Base-by-base conservation (phyloP, 2,329 filamentous ascomycete genomes). In the Aspergillus unguis region DNA sequence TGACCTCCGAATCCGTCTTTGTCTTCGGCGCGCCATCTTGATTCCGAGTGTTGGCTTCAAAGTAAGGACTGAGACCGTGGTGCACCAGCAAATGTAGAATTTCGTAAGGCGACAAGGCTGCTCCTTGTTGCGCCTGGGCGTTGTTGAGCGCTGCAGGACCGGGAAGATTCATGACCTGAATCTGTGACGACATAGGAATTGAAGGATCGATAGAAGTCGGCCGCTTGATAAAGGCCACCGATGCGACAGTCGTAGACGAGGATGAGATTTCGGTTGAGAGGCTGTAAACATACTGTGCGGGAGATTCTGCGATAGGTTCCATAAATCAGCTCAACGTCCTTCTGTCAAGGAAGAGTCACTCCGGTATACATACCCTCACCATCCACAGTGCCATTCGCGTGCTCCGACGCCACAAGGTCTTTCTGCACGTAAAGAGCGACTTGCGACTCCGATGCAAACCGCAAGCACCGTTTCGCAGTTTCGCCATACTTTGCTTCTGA, bases 161-260 rank as follows among this genome's bases (percentile, higher is more conserved):
- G 8, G 94, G 92, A 57, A 99, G 79, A 69, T 95, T 96, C 71
- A 92, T 88, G 67, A 96, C 88, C 67, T 95, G 90, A 64, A 99
- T 85, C 75, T 99, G 94, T 53, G 86, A 86, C 63, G 86, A 85
- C 67, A 99, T 84, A 53, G 92, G 88, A 69, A 90, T 79, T 63
- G 82, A 83, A 55, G 90, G 85, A 71, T 96, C 90, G 74, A 99
- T 89, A 48, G 92, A 88, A 68, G 87, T 85, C 50, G 92, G 87
- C 50, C 90, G 85, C 78, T 99, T 99, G 61, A 96, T 82, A 63
- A 99, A 84, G 52, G 91, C 88, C 58, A 97, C 85, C 60, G 89
- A 96, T 44, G 90, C 86, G 41, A 91, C 95, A n/a, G 86, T 86
- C 42, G 87, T 78, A 31, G 87, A 86, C 44, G 87, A 87, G 51